Percentiles rank a stretch among this genome's conserved stretches.
Conservation (phyloP, 2,329 filamentous ascomycete species). For the Trichoderma pleuroti region DNA sequence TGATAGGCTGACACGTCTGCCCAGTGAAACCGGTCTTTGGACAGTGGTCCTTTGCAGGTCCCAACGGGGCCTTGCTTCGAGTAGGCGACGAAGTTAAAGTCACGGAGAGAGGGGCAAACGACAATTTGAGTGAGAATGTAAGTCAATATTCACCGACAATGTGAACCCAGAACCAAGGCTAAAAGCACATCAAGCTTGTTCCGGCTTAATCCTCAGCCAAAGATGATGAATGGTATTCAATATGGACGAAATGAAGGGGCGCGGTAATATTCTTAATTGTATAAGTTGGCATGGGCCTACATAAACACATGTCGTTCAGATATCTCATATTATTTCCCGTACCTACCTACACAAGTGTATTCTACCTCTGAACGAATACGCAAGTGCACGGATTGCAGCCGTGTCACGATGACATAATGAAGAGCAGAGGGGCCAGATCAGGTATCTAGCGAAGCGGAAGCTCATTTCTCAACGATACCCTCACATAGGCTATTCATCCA, state of each 20-base stretch:
- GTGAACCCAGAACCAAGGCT: background rate
- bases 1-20: background rate
- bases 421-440: background rate
- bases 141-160: background rate
- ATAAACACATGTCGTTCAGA: background rate
- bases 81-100: slow-evolving; percentile 27
- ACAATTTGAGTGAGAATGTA: background rate
- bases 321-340: background rate
- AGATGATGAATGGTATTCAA: background rate
- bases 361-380: background rate
- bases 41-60: slow-evolving; percentile 22
- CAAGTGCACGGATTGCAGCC: background rate
- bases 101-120: slow-evolving; percentile 6
- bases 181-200: background rate
- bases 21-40: slow-evolving; percentile 25
- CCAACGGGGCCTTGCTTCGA: slow-evolving; percentile 20
- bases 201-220: background rate
- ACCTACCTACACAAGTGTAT: background rate
- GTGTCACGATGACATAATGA: background rate
- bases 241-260: background rate
- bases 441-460: background rate
- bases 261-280: background rate
- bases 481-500: background rate
- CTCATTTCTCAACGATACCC: background rate
- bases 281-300: background rate